Conservation (phyloP, 352 stramenopile species). For the Aphanomyces euteiches region DNA sequence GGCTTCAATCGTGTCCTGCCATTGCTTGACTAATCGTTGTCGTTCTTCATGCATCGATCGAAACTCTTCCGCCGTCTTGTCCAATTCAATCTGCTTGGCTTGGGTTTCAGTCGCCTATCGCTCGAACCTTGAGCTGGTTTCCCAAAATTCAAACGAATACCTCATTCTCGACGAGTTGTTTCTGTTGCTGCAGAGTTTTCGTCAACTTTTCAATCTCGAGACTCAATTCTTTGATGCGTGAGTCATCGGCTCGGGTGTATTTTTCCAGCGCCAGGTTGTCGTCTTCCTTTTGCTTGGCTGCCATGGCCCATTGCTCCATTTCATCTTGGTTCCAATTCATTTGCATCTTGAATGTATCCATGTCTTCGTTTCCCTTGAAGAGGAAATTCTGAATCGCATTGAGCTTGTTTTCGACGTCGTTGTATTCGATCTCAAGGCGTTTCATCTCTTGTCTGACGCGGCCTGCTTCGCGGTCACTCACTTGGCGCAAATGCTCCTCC, state of each 20-base stretch:
- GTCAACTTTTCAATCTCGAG: slow-evolving; percentile 93
- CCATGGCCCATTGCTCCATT: slow-evolving; percentile 95
- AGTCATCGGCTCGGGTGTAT: slow-evolving; percentile 91
- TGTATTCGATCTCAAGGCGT: slow-evolving; percentile 63
- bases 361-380: slow-evolving; percentile 90
- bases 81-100: slow-evolving; percentile 93
- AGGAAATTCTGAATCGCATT: slow-evolving; percentile 88
- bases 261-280: slow-evolving; percentile 91
- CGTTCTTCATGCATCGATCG: slow-evolving; percentile 90
- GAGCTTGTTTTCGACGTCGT: slow-evolving; percentile 80
- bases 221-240: slow-evolving; percentile 93
- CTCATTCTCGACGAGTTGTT: slow-evolving; percentile 68
- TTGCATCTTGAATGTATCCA: slow-evolving; percentile 95
- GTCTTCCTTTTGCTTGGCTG: slow-evolving; percentile 94
- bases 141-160: background rate
- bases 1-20: slow-evolving; percentile 91
- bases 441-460: slow-evolving; percentile 73
- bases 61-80: slow-evolving; percentile 94
- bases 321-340: slow-evolving; percentile 99
- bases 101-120: slow-evolving; percentile 89
- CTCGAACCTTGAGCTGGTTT: slow-evolving; percentile 14
- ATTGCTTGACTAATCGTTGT: slow-evolving; percentile 92
- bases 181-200: slow-evolving; percentile 74
- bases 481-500: slow-evolving; percentile 91
- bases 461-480: slow-evolving; percentile 88